Percentiles rank a stretch among this genome's conserved stretches.
phyloP scores from a whole-genome alignment of 371 early-diverging fungal species.

The Phascolomyces articulosus region DNA sequence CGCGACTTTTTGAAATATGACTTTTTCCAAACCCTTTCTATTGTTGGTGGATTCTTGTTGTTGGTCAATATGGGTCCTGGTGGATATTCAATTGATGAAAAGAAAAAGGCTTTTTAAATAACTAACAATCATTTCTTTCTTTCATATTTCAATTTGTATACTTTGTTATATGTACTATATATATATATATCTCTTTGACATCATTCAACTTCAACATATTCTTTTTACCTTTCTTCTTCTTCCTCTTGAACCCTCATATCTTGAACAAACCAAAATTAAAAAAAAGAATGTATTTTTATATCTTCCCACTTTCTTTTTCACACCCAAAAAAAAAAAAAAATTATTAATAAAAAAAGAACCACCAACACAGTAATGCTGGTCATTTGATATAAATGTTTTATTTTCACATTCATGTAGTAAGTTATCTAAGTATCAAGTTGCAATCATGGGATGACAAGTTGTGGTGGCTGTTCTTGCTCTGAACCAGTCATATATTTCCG shows the following conservation, averaged over 20 bases:
- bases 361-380: neutral
- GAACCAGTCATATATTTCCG: neutral
- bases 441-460: neutral
- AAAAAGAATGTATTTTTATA: neutral
- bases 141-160: too few species aligned
- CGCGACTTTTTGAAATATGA: conserved; percentile 94
- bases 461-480: neutral
- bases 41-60: conserved; percentile 91
- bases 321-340: too few species aligned
- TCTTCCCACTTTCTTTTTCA: neutral
- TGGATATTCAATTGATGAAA: conserved; percentile 88
- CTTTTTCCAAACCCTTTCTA: conserved; percentile 95
- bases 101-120: conserved; percentile 91
- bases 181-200: too few species aligned
- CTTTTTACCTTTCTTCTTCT: too few species aligned
- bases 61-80: conserved; percentile 91
- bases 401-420: too few species aligned
- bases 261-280: neutral
- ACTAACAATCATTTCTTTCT: too few species aligned
- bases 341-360: neutral
- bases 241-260: too few species aligned
- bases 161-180: too few species aligned
- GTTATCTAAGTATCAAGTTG: too few species aligned
- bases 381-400: neutral
- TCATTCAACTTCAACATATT: too few species aligned